These are phyloP conservation scores for Lachnellula arida DNA, from an alignment of 2,329 filamentous ascomycete genomes.

Conservation along the genomic window DNA sequence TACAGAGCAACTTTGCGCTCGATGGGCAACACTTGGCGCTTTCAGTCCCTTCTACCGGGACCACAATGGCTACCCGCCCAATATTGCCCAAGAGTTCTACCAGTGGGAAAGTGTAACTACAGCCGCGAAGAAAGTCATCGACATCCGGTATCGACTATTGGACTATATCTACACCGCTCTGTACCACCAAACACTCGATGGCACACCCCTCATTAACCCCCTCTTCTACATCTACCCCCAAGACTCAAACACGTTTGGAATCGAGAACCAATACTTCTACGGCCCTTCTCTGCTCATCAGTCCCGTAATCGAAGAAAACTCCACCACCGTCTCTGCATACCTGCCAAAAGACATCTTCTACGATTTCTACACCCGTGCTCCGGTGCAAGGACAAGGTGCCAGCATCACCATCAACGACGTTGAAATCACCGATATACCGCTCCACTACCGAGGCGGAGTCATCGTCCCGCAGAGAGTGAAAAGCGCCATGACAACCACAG, in stretches of 20 bases:
- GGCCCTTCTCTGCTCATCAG: conserved; percentile 45
- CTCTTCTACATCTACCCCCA: conserved; percentile 66
- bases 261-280: conserved; percentile 49
- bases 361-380: conserved; percentile 46
- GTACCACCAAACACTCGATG: conserved; percentile 52
- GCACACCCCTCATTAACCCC: conserved; percentile 63
- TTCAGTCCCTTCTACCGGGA: conserved; percentile 75
- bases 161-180: conserved; percentile 77
- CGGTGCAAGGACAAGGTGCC: conserved; percentile 38
- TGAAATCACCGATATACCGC: conserved; percentile 51
- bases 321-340: conserved; percentile 43
- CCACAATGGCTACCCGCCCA: conserved; percentile 52
- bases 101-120: conserved; percentile 58
- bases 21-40: conserved; percentile 70
- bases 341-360: conserved; percentile 47
- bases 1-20: conserved; percentile 63
- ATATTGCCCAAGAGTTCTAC: conserved; percentile 67
- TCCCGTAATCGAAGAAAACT: conserved; percentile 43
- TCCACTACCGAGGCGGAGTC: conserved; percentile 61
- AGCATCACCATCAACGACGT: conserved; percentile 38
- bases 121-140: conserved; percentile 64
- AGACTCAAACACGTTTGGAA: conserved; percentile 41
- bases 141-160: conserved; percentile 68
- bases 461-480: conserved; percentile 57
- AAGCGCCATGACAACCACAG: conserved; percentile 58